Conservation (phyloP, 2,329 filamentous ascomycete species). For the Pseudocercospora fijiensis region DNA sequence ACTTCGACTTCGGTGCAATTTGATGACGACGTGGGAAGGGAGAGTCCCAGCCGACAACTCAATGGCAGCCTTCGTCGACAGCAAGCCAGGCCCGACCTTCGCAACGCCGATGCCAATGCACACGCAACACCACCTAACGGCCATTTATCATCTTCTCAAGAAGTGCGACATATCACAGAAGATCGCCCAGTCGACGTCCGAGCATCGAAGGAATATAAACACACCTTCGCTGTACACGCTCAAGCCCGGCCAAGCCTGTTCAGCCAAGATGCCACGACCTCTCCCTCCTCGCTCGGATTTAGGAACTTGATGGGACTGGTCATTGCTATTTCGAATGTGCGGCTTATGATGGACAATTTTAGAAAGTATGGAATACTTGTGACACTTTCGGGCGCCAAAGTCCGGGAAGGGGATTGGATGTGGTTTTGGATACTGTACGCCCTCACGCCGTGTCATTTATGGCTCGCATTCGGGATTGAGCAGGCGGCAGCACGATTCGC, state of each 20-base stretch:
- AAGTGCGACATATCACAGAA: background rate
- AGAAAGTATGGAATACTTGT: slow-evolving; percentile 97
- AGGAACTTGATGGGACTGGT: slow-evolving; percentile 95
- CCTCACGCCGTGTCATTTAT: slow-evolving; percentile 84
- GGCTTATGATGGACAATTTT: slow-evolving; percentile 93
- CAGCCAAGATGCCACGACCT: slow-evolving; percentile 72
- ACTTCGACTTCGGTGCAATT: slow-evolving; percentile 2
- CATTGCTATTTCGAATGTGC: slow-evolving; percentile 85
- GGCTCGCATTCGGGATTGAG: slow-evolving; percentile 89
- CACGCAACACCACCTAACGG: background rate
- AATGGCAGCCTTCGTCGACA: slow-evolving; percentile 9
- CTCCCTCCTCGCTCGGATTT: slow-evolving; percentile 89
- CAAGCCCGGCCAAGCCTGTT: slow-evolving; percentile 71
- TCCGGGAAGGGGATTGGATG: slow-evolving; percentile 30
- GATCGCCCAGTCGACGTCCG: slow-evolving; percentile 7
- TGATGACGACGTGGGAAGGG: background rate
- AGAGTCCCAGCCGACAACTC: background rate
- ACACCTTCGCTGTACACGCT: slow-evolving; percentile 84
- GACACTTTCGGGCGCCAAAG: slow-evolving; percentile 65
- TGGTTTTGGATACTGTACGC: slow-evolving; percentile 65
- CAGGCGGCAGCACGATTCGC: slow-evolving; percentile 77
- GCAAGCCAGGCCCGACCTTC: slow-evolving; percentile 5
- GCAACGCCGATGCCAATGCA: slow-evolving; percentile 3
- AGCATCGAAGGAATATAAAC: slow-evolving; percentile 70
- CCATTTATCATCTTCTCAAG: background rate